Percentiles rank a stretch among this genome's conserved stretches.
These are phyloP conservation scores for Salisapilia sapeloensis DNA, from an alignment of 352 stramenopile species.

Conservation along the genomic window DNA sequence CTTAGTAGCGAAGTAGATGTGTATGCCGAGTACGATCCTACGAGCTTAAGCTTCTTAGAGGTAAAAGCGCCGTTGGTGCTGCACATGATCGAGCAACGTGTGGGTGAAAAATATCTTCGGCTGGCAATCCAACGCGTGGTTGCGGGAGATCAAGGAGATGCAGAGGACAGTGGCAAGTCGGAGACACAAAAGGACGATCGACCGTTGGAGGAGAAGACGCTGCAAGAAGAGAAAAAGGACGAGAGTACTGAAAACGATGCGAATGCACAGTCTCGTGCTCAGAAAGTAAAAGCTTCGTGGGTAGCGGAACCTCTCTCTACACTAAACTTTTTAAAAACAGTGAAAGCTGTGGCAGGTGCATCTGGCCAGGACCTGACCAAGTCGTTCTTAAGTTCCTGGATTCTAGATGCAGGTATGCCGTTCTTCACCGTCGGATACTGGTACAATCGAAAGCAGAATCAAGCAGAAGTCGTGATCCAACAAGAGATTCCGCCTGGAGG, in stretches of 20 bases:
- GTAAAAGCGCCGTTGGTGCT: constrained; percentile 66
- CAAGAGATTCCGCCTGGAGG: constrained; percentile 63
- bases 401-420: constrained; percentile 64
- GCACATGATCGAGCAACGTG: constrained; percentile 80
- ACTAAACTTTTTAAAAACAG: constrained; percentile 57
- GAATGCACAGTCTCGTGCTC: no score
- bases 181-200: no score
- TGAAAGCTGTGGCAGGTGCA: constrained; percentile 65
- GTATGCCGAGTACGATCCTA: constrained; percentile 66
- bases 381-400: constrained; percentile 66
- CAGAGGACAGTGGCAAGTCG: constrained; percentile 7
- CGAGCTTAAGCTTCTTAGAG: constrained; percentile 53
- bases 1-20: constrained; percentile 68
- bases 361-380: constrained; percentile 65
- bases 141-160: constrained; percentile 15
- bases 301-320: constrained; percentile 44
- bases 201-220: constrained; percentile 19
- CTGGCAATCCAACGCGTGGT: constrained; percentile 70
- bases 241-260: constrained; percentile 1
- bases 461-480: constrained; percentile 71
- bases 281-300: constrained; percentile 4
- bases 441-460: constrained; percentile 80
- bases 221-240: constrained; percentile 8
- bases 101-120: constrained; percentile 46
- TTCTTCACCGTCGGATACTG: constrained; percentile 80